Conservation (phyloP, 257 asterid genomes). For the Solanum neorickii region DNA sequence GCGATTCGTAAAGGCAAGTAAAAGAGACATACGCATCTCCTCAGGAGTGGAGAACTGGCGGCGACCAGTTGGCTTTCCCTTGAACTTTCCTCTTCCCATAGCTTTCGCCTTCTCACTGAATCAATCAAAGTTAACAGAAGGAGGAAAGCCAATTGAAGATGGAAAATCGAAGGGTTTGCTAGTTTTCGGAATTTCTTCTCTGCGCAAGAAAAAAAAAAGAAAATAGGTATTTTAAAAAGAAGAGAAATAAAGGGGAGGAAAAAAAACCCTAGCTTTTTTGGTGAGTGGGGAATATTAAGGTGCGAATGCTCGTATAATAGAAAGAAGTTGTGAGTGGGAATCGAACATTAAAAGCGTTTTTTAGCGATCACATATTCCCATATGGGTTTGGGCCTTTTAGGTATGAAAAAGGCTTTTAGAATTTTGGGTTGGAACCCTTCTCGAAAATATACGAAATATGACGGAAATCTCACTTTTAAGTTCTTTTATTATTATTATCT, state of each 20-base stretch:
- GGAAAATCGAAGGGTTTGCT: not conserved
- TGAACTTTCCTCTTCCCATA: slow-evolving; percentile 46
- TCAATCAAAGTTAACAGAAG: not conserved
- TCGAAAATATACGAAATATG: no score
- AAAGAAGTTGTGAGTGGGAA: not conserved
- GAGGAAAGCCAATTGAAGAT: not conserved
- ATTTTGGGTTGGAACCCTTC: not conserved
- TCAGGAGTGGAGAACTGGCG: slow-evolving; percentile 42
- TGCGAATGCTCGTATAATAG: not conserved
- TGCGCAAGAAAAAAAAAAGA: not conserved
- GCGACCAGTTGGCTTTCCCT: slow-evolving; percentile 47
- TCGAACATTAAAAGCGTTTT: not conserved
- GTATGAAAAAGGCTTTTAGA: not conserved
- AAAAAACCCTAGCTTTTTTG: not conserved
- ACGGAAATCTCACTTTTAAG: accelerated
- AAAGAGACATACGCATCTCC: slow-evolving; percentile 24
- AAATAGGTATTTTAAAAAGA: not conserved
- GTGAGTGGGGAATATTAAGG: not conserved
- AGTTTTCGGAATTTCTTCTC: not conserved
- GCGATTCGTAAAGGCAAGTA: not conserved
- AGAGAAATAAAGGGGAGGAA: not conserved
- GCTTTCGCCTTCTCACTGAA: not conserved
- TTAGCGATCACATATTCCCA: not conserved
- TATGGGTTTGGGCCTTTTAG: not conserved
- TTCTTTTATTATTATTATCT: no score